phyloP scores from a whole-genome alignment of 768 basidiomycete genomes.

The Suillus placidus region DNA sequence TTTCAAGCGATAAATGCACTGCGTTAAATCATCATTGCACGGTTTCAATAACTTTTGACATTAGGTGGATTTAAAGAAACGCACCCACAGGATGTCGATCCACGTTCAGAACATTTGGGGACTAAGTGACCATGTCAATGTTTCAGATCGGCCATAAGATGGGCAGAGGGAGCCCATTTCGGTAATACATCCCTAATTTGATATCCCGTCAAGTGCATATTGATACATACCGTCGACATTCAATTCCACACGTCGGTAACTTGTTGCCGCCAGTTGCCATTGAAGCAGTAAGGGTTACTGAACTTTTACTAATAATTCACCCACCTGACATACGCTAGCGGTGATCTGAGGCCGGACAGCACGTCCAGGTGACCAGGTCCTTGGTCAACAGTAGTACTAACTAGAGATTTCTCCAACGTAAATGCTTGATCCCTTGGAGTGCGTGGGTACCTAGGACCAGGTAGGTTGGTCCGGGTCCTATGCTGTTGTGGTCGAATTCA shows the following conservation, averaged over 20 bases:
- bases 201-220: background rate
- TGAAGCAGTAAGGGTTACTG: background rate
- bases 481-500: background rate
- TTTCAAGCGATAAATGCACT: background rate
- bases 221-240: background rate
- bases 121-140: background rate
- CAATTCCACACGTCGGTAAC: background rate
- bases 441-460: background rate
- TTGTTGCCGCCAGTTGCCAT: background rate
- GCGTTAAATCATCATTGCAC: constrained; percentile 1
- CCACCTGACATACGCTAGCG: background rate
- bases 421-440: background rate
- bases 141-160: background rate
- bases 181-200: background rate
- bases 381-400: background rate
- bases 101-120: background rate
- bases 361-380: too few relatives aligned
- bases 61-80: too few relatives aligned
- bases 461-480: background rate
- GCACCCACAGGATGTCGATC: background rate
- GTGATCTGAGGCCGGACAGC: background rate
- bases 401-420: too few relatives aligned
- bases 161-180: background rate
- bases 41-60: background rate
- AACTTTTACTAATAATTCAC: background rate